Evolutionary conservation across 495 filamentous ascomycete species (phyloP).

Genomic region (Penicillium salamii): DNA sequence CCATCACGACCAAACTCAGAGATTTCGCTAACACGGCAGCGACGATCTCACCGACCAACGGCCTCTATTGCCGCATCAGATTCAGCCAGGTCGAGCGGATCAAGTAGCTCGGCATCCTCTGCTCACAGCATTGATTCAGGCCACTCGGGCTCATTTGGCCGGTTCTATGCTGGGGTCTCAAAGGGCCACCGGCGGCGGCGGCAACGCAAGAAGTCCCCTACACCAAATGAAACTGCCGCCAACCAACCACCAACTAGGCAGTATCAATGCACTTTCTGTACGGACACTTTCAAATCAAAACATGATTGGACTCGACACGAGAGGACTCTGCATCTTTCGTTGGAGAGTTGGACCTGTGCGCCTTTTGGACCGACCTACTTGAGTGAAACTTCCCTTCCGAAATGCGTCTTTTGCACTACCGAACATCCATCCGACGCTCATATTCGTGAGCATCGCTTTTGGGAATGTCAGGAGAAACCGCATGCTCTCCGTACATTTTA

Average conservation of each 20-base stretch:
- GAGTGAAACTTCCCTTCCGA: too few relatives aligned
- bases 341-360: constrained; percentile 19
- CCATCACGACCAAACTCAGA: too few relatives aligned
- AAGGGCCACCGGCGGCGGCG: neutral
- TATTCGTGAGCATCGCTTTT: constrained; percentile 54
- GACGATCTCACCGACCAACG: too few relatives aligned
- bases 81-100: too few relatives aligned
- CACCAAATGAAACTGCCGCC: constrained; percentile 10
- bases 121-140: constrained; percentile 29
- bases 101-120: too few relatives aligned
- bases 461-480: constrained; percentile 58
- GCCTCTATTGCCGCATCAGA: too few relatives aligned
- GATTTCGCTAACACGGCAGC: too few relatives aligned
- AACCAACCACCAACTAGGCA: constrained; percentile 9
- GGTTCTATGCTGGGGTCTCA: constrained; percentile 25
- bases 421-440: constrained; percentile 14
- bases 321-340: constrained; percentile 68
- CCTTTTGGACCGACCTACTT: too few relatives aligned
- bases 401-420: constrained; percentile 17
- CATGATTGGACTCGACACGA: constrained; percentile 81
- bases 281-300: constrained; percentile 72
- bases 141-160: constrained; percentile 52
- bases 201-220: neutral
- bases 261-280: constrained; percentile 81
- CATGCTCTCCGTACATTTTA: constrained; percentile 64